Evolutionary conservation across 768 basidiomycete genomes (phyloP), one percentile per base, ranked within the genome.

Genomic region (Termitomyces bulborhizus): DNA sequence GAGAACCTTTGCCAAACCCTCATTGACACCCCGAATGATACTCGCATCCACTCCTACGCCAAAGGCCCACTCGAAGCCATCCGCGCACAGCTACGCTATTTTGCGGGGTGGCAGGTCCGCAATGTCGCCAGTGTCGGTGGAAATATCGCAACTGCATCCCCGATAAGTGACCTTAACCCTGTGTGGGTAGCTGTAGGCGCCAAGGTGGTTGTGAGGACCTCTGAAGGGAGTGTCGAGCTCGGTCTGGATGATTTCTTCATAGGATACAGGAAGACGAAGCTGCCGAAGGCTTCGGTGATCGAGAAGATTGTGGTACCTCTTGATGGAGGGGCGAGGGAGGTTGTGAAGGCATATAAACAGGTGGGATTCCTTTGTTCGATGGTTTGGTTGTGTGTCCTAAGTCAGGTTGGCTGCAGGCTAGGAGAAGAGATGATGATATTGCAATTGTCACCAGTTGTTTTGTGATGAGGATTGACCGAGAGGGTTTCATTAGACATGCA

Each of bases 321-420:
- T 46, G 56, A 55, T 41, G 59, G 56, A 7, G 59, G 56, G 6
- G 53, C 53, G 11, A 54, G 53, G 13, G 56, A 60, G 27, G 59
- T 60, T 31, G 51, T 60, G 11, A 60, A 57, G 46, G 56, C 59
- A 5, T 60, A 60, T 34, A 60, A 60, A 52, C 59, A 60, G 50
- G 59, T 60, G 3, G 3, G 59, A 34, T 11, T 36, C n/a, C 7
- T 36, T 31, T 41, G 11, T 15, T 27, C 39, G 4, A 15, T 15
- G 7, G 32, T 32, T 11, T 4, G 3, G 31, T 16, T 21, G 12
- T 7, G 12, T 39, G 9, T 37, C 34, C 21, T 21, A 34, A 9
- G 21, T 21, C 7, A 49, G 34, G 0, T 13, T 40, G 18, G 13
- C 0, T 21, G 0, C 24, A 60, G 59, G 59, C 59, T 39, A 60